Base-by-base conservation (phyloP, 192 early-diverging fungal genomes). In the Funneliformis mosseae region DNA sequence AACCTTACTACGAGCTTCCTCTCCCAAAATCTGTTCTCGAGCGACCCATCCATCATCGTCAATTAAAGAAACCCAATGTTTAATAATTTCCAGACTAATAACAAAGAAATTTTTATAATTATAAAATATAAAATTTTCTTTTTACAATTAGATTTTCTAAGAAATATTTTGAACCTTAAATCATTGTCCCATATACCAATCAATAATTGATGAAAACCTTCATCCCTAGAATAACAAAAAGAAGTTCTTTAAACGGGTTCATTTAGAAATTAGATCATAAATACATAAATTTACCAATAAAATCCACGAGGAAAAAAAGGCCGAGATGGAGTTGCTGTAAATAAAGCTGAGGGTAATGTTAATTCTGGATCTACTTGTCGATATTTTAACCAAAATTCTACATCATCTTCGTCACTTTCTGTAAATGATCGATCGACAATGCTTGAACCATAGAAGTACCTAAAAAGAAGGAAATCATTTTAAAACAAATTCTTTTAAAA, bases 241-340 rank as follows among this genome's bases (percentile, higher is more conserved):
- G 11, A 59, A 64, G 33, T 27, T 55, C 4, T n/a, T 41, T 16
- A 43, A 41, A 8, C 4, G n/a, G 42, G 7, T 70, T 8, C 8
- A 10, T 23, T 21, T 14, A 67, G 10, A 38, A 33, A 67, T 0
- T 14, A 6, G 8, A 43, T n/a, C 3, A n/a, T 43, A 69, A 69
- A 8, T 8, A 39, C 28, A 9, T 42, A 42, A 21, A 76, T 11
- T 64, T 82, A 87, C 94, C 97, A 98, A 55, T 96, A 89, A 74
- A 97, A 98, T n/a, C 97, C 97, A 42, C 97, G 89, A 62, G 97
- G 96, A 82, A 98, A 98, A 82, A 98, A 98, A 16, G 97, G 93
- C 33, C 97, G 90, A 9, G 92, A 94, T 2, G 97, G 96, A 1
- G 95, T 93, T 0, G 93, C 92, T 0, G 93, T 90, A 82, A 97